A percentile compares a stretch with the other conserved stretches of the same genome.
Evolutionary conservation across 345 rosid genomes (phyloP).

Genomic region (Euclidium syriacum): DNA sequence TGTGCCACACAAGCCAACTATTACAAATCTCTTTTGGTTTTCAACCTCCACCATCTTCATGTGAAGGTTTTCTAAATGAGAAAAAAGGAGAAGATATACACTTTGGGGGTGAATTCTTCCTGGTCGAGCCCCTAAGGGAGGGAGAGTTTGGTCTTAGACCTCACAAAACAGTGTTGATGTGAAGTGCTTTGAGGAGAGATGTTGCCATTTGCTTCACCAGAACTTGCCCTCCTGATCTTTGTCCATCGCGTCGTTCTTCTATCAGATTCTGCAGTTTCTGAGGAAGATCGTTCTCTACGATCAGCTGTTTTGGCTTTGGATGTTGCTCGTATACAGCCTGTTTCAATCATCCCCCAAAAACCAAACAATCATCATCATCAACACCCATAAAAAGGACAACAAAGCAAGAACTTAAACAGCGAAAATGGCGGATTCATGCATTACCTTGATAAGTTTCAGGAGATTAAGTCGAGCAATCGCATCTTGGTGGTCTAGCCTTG

Average conservation of each 20-base stretch:
- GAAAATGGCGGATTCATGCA: neutral
- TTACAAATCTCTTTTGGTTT: neutral
- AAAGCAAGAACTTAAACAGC: neutral
- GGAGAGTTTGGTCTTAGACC: neutral
- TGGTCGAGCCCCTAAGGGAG: neutral
- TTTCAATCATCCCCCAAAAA: neutral
- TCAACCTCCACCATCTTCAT: neutral
- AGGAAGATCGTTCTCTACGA: conserved; percentile 91
- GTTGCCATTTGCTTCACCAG: conserved; percentile 98
- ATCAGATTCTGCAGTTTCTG: conserved; percentile 78
- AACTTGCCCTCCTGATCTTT: conserved; percentile 93
- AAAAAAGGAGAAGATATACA: neutral
- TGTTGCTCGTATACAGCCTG: conserved; percentile 99
- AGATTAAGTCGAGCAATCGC: conserved; percentile 96
- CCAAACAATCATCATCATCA: neutral
- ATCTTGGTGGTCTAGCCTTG: conserved; percentile 92
- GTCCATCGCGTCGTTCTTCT: conserved; percentile 96
- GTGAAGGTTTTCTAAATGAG: neutral
- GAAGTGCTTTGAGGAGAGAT: conserved; percentile 90
- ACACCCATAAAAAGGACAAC: neutral
- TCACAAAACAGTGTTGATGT: conserved; percentile 84
- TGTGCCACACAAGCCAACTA: conserved; percentile 17
- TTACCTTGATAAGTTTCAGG: conserved; percentile 85
- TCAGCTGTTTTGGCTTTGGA: conserved; percentile 93
- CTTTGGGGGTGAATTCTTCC: conserved; percentile 2